Base-by-base conservation (phyloP, 345 rosid genomes). In the Leavenworthia alabamica region DNA sequence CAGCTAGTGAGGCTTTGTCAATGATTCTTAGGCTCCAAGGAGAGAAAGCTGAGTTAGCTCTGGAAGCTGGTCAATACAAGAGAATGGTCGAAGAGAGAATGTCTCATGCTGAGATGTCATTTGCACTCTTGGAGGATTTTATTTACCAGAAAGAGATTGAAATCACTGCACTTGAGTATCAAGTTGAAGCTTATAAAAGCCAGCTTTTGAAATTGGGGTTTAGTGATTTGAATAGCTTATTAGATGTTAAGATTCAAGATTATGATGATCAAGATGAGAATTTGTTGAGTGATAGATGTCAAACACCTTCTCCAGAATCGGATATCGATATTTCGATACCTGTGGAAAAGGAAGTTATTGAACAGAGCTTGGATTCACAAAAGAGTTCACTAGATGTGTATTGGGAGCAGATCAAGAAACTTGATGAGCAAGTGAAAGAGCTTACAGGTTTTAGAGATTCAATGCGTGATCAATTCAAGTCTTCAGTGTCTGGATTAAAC, bases 11-110 rank as follows among this genome's bases (percentile, higher is more conserved):
- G 67, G 89, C 99, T 12, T 40, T 93, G 44, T 82, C 96, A 0
- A 89, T 89, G 97, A 93, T 93, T 19, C 66, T 89, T 56, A 82
- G 89, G n/a, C 64, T 93, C 60, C 99, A 92, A 75, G 85, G 80
- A n/a, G 96, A 92, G 65, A 89, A 85, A 78, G 87, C 94, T 7
- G 79, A 61, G 0, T 40, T 93, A 28, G 71, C 80, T 50, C 77
- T 85, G 91, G 97, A 93, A 81, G 90, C 94, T 0, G 82, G 65
- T 29, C 96, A 89, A 44, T 92, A 86, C 60, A 85, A 83, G 77
- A 83, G 99, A 68, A 67, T 85, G 82, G 82, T 84, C 2, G 91
- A 92, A 49, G 96, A 80, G 71, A 78, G 79, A 67, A 79, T 89
- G 66, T 64, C 77, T 58, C 90, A 85, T 31, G 94, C 91, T 0